Conservation (phyloP, 106 monocot species). For the Dioscorea alata region DNA sequence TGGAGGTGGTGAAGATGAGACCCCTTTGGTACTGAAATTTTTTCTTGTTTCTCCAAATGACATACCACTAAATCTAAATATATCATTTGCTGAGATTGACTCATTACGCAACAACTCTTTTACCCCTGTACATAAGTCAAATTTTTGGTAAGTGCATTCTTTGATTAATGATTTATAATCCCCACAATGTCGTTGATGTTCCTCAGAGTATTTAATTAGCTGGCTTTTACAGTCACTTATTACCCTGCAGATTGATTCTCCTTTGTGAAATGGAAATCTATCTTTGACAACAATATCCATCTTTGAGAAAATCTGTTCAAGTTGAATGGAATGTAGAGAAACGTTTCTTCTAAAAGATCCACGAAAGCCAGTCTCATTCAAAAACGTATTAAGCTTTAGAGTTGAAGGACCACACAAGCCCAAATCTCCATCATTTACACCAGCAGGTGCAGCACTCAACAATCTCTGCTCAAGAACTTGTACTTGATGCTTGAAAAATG, state of each 20-base stretch:
- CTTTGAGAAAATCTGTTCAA: slow-evolving; percentile 27
- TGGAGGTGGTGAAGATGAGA: too few relatives aligned
- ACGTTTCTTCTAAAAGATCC: slow-evolving; percentile 21
- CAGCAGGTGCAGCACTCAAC: neutral
- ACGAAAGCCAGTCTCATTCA: slow-evolving; percentile 9
- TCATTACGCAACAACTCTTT: too few relatives aligned
- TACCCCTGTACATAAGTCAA: too few relatives aligned
- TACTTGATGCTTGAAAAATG: slow-evolving; percentile 44
- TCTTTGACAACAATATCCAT: slow-evolving; percentile 7
- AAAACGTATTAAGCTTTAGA: too few relatives aligned
- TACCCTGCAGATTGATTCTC: slow-evolving; percentile 7
- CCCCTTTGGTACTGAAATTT: too few relatives aligned
- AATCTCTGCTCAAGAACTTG: slow-evolving; percentile 29
- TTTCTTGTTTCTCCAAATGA: too few relatives aligned
- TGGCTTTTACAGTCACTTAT: slow-evolving; percentile 12
- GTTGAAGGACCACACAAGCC: too few relatives aligned
- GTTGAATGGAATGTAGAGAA: slow-evolving; percentile 23
- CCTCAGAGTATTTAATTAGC: neutral
- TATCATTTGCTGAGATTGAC: too few relatives aligned
- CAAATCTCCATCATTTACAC: neutral
- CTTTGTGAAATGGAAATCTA: neutral
- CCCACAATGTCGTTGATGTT: too few relatives aligned
- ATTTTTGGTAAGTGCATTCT: too few relatives aligned
- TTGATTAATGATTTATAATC: too few relatives aligned
- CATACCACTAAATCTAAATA: too few relatives aligned